Evolutionary conservation across 1,284 basidiomycete species (phyloP).

Genomic region (Gastroboletus turbinatus): DNA sequence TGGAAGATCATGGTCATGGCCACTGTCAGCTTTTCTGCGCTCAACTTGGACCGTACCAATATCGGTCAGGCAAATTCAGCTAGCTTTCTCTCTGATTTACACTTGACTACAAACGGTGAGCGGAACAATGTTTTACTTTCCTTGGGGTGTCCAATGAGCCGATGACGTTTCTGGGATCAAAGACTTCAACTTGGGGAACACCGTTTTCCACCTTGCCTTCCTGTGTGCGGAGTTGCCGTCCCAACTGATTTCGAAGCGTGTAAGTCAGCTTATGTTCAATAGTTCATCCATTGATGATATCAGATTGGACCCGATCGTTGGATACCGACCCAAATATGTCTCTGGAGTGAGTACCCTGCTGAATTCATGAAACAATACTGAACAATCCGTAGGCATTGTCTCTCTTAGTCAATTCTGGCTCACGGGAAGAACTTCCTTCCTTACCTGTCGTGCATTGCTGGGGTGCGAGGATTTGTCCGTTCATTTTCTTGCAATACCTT

Average conservation of each 20-base stretch:
- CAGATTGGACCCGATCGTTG: slow-evolving; percentile 66
- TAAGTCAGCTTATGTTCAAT: slow-evolving; percentile 24
- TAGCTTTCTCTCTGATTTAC: slow-evolving; percentile 63
- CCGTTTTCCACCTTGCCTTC: slow-evolving; percentile 56
- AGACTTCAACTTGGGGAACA: slow-evolving; percentile 70
- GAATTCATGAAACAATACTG: neutral
- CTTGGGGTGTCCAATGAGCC: too few relatives aligned
- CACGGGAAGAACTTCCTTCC: slow-evolving; percentile 52
- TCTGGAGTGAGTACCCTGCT: slow-evolving; percentile 34
- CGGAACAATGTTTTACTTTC: neutral
- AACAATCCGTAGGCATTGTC: slow-evolving; percentile 31
- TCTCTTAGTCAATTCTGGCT: slow-evolving; percentile 61
- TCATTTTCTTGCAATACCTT: neutral
- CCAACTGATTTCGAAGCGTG: slow-evolving; percentile 67
- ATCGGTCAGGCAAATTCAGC: slow-evolving; percentile 65
- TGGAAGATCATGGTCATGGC: slow-evolving; percentile 50
- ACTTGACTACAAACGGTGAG: slow-evolving; percentile 54
- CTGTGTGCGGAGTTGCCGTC: slow-evolving; percentile 68
- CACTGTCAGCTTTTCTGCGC: slow-evolving; percentile 45
- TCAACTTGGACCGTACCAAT: slow-evolving; percentile 49
- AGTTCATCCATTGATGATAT: neutral
- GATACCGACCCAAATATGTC: slow-evolving; percentile 59
- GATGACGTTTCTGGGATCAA: neutral
- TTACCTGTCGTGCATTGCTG: slow-evolving; percentile 43
- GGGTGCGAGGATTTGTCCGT: slow-evolving; percentile 30